Base-by-base conservation (phyloP, 768 basidiomycete species). In the Lentinula boryana region DNA sequence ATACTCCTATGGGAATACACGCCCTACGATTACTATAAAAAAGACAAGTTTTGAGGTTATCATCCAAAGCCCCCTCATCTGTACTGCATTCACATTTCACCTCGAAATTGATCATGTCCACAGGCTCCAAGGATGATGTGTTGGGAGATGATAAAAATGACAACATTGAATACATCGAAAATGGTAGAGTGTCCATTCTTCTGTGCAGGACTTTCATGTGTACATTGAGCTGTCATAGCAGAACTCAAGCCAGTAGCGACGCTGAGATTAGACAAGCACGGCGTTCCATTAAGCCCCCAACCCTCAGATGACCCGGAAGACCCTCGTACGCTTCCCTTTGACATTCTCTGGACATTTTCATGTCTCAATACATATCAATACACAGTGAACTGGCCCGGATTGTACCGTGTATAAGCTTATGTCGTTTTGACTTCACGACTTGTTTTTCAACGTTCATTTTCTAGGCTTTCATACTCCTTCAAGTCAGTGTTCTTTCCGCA, bases 251-350 rank as follows among this genome's bases (percentile, higher is more conserved):
- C 13, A 46, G 46, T 5, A 4, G 15, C n/a, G 8, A 16, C 15
- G 6, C 41, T 58, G 13, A 58, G 46, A 36, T 23, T 58, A 4
- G 56, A 58, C 41, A 48, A 58, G 46, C 33, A 58, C 43, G 56
- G 56, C 3, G 56, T 58, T 32, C 56, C 56, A 18, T 27, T 58
- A 10, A 58, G 41, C 32, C 56, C 56, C 9, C 56, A 58, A 9
- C 56, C 56, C 15, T 27, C 56, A 32, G 56, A 58, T 48, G 33
- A 49, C 27, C 56, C 56, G 13, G 56, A 58, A 36, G 56, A 58
- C 31, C 56, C 56, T 46, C 6, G 56, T 58, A 58, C 23, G 36
- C 18, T 46, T 44, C 46, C 15, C 0, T 31, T 32, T 12, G 7
- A 35, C 6, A 5, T 46, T 15, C 12, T 10, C 3, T 4, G 6